Percentiles rank a stretch among this genome's conserved stretches.
Conservation (phyloP, 2,329 filamentous ascomycete species). For the Cercospora berteroae region DNA sequence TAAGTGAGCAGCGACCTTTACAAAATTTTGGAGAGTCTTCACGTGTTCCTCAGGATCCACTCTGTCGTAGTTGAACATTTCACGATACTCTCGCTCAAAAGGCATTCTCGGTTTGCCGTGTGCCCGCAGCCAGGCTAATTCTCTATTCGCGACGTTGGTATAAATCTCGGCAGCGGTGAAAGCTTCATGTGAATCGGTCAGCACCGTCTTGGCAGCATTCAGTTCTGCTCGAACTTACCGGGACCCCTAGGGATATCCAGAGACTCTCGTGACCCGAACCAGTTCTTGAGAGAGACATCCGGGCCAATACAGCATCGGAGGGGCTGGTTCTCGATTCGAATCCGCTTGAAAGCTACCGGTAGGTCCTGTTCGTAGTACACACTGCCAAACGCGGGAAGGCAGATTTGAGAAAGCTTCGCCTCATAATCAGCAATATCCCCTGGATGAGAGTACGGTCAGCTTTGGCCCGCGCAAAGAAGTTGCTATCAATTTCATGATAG, state of each 20-base stretch:
- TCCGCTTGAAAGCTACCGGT: constrained; percentile 13
- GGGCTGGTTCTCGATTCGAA: neutral
- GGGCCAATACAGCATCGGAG: constrained; percentile 37
- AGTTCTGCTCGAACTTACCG: constrained; percentile 29
- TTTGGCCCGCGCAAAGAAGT: no score
- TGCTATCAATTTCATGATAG: no score
- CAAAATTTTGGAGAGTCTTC: constrained; percentile 32
- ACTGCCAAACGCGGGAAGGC: constrained; percentile 36
- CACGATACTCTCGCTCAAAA: constrained; percentile 35
- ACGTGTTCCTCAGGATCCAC: constrained; percentile 29
- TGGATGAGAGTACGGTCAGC: constrained; percentile 2
- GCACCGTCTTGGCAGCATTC: neutral
- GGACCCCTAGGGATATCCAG: constrained; percentile 33
- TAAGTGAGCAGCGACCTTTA: constrained; percentile 28
- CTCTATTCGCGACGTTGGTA: constrained; percentile 35
- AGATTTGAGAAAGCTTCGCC: constrained; percentile 31
- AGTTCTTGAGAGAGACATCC: constrained; percentile 33
- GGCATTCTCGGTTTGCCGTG: constrained; percentile 35
- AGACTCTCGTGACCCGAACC: constrained; percentile 34
- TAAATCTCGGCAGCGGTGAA: constrained; percentile 22
- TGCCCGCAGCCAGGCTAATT: constrained; percentile 33
- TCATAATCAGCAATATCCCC: constrained; percentile 34
- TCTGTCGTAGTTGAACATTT: constrained; percentile 30
- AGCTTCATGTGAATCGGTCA: neutral
- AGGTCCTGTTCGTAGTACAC: constrained; percentile 36